These are phyloP conservation scores for Fusarium beomiforme DNA, from an alignment of 2,329 filamentous ascomycete genomes.

Conservation along the genomic window DNA sequence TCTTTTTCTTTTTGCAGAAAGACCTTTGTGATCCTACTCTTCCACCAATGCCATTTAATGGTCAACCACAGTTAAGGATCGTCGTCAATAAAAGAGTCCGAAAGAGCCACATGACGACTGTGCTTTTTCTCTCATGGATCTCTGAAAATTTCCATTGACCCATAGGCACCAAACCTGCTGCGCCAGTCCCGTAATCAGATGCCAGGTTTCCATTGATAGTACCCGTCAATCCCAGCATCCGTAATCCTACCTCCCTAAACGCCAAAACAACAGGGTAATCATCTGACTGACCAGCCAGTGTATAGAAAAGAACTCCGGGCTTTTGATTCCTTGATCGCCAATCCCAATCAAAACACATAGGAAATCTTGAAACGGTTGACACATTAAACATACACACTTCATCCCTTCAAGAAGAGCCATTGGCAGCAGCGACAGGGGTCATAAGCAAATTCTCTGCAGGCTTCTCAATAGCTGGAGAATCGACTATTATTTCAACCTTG, in stretches of 20 bases:
- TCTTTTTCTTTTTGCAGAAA: not conserved
- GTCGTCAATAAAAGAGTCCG: not conserved
- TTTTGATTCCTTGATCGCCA: conserved; percentile 42
- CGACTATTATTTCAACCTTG: conserved; percentile 50
- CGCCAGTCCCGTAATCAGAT: conserved; percentile 19
- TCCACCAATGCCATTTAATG: conserved; percentile 2
- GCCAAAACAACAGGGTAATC: conserved; percentile 35
- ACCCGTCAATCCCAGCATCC: conserved; percentile 20
- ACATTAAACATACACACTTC: conserved; percentile 42
- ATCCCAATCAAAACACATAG: conserved; percentile 23
- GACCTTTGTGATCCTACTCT: conserved; percentile 9
- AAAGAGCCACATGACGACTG: not conserved
- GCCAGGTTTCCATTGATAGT: conserved; percentile 7
- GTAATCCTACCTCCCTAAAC: conserved; percentile 39
- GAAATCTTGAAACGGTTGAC: conserved; percentile 26
- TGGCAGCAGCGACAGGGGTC: conserved; percentile 38
- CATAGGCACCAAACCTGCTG: conserved; percentile 20
- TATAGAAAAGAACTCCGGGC: conserved; percentile 46
- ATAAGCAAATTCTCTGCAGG: conserved; percentile 39
- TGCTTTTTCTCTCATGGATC: conserved; percentile 17
- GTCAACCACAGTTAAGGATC: conserved; percentile 1
- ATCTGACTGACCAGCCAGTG: conserved; percentile 40
- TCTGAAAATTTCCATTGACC: conserved; percentile 5
- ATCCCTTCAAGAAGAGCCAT: conserved; percentile 43
- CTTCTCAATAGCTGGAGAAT: conserved; percentile 45